Evolutionary conservation across 2,329 filamentous ascomycete species (phyloP).

Genomic region (Diplodia mutila): DNA sequence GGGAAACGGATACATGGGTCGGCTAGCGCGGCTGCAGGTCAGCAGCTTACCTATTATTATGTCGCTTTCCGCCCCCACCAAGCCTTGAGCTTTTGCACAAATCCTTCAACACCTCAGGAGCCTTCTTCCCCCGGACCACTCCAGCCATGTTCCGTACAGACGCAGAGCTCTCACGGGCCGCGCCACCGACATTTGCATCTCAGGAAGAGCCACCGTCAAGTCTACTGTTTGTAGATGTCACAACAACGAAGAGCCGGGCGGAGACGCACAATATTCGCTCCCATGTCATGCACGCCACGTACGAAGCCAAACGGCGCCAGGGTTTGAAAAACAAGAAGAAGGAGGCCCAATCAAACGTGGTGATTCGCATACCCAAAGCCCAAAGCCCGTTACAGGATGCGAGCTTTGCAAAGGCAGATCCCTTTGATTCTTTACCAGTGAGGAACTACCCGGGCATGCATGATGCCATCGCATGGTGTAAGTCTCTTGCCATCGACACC

Average conservation of each 20-base stretch:
- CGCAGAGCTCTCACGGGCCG: background rate
- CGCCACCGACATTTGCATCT: background rate
- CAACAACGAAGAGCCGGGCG: background rate
- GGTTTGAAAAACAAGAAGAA: background rate
- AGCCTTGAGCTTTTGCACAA: too few species aligned
- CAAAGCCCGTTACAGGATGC: background rate
- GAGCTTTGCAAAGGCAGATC: background rate
- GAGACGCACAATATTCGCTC: background rate
- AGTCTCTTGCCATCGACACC: background rate
- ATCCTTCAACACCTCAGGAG: background rate
- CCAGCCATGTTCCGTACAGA: background rate
- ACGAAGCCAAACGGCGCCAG: background rate
- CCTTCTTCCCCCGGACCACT: background rate
- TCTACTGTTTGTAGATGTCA: background rate
- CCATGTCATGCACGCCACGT: background rate
- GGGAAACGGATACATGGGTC: too few species aligned
- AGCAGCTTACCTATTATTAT: background rate
- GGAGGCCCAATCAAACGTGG: background rate
- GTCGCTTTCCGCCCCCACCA: background rate
- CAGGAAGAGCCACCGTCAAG: background rate
- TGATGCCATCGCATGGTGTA: background rate
- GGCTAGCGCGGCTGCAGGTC: background rate
- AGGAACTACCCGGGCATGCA: background rate
- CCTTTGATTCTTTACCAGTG: background rate
- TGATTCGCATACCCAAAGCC: too few species aligned